Conservation (phyloP, 2,329 filamentous ascomycete species). For the Cercospora citrullina region DNA sequence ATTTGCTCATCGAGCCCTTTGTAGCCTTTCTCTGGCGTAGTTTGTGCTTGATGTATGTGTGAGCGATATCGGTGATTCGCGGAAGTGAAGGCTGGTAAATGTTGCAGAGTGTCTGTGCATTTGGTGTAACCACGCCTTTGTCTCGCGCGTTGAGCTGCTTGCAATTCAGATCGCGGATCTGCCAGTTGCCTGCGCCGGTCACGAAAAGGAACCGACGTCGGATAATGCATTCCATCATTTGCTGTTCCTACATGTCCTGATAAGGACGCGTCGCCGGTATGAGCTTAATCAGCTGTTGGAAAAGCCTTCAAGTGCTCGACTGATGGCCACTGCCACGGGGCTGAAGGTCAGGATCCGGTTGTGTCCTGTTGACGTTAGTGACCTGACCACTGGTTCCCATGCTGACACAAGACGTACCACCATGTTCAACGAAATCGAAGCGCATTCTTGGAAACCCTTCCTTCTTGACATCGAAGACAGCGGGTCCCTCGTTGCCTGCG, state of each 20-base stretch:
- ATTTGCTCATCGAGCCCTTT: neutral
- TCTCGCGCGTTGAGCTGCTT: neutral
- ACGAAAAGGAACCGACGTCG: neutral
- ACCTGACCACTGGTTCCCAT: neutral
- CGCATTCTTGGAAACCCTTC: slow-evolving; percentile 39
- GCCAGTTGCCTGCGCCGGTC: neutral
- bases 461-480: slow-evolving; percentile 26
- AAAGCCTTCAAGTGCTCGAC: slow-evolving; percentile 60
- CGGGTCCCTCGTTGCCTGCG: slow-evolving; percentile 35
- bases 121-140: neutral
- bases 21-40: neutral
- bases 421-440: slow-evolving; percentile 47
- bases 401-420: slow-evolving; percentile 37
- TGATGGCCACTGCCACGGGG: slow-evolving; percentile 63
- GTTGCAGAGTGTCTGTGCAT: slow-evolving; percentile 1
- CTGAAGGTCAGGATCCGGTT: slow-evolving; percentile 68
- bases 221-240: neutral
- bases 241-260: neutral
- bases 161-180: neutral
- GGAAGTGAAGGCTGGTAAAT: neutral
- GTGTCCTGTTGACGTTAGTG: slow-evolving; percentile 55
- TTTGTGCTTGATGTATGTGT: neutral
- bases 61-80: neutral
- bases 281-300: slow-evolving; percentile 13
- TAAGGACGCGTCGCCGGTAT: neutral